Conservation (phyloP, 2,329 filamentous ascomycete genomes). For the Arthrocladium fulminans region DNA sequence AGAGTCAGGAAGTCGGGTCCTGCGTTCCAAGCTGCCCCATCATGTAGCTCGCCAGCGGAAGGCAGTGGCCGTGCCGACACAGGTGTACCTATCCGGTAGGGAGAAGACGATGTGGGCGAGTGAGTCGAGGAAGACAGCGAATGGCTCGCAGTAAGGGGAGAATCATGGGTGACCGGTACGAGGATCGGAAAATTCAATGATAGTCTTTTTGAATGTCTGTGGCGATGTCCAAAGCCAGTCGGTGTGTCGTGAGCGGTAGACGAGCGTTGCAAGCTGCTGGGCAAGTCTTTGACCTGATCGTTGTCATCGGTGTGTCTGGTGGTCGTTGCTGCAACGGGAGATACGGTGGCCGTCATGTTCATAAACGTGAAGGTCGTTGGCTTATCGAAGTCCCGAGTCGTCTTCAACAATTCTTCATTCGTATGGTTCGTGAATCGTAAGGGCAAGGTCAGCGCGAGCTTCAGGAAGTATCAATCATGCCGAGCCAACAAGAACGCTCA, state of each 20-base stretch:
- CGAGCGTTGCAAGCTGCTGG: conserved; percentile 9
- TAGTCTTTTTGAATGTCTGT: conserved; percentile 36
- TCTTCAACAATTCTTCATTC: too few species aligned
- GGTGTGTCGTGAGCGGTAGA: conserved; percentile 5
- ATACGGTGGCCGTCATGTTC: not conserved
- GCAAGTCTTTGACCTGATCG: not conserved
- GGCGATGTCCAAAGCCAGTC: conserved; percentile 16
- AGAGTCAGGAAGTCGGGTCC: conserved; percentile 67
- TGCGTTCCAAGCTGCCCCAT: not conserved
- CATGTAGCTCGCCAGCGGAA: conserved; percentile 21
- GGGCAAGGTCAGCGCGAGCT: not conserved
- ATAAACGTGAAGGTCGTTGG: not conserved
- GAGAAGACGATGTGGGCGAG: conserved; percentile 11
- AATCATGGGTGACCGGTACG: conserved; percentile 22
- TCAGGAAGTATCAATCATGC: not conserved
- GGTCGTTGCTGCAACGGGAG: not conserved
- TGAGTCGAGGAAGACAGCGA: not conserved
- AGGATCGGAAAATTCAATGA: conserved; percentile 42
- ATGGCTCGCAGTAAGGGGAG: not conserved
- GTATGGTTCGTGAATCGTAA: not conserved
- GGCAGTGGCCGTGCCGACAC: conserved; percentile 23
- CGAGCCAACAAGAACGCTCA: not conserved
- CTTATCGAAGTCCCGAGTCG: not conserved
- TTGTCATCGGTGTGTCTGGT: not conserved
- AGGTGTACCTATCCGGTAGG: conserved; percentile 11